A percentile compares a stretch with the other conserved stretches of the same genome.
phyloP scores from a whole-genome alignment of 1,139 yeast genomes.

The Debaryomycetaceae sp. region DNA sequence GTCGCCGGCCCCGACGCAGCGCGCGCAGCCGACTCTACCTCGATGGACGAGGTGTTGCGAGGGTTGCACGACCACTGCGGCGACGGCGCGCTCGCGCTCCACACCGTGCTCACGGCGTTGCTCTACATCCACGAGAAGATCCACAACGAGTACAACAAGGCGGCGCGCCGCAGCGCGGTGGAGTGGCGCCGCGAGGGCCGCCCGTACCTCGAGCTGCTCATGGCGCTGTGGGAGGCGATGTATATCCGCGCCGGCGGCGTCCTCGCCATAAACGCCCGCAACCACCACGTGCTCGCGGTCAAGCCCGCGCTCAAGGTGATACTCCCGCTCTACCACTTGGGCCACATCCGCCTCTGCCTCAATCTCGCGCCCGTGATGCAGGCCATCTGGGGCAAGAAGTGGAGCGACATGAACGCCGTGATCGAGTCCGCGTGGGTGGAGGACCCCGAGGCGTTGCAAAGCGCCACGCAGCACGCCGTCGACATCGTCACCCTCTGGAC shows the following conservation, averaged over 20 bases:
- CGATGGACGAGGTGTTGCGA: constrained; percentile 45
- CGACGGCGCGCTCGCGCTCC: constrained; percentile 43
- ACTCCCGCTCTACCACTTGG: constrained; percentile 58
- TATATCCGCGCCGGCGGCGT: constrained; percentile 61
- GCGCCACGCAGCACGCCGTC: constrained; percentile 52
- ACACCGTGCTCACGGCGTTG: constrained; percentile 59
- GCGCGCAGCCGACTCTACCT: constrained; percentile 9
- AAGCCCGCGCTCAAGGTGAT: constrained; percentile 59
- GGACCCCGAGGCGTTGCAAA: constrained; percentile 56
- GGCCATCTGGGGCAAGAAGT: constrained; percentile 57
- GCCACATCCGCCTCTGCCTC: constrained; percentile 59
- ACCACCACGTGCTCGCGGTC: constrained; percentile 44
- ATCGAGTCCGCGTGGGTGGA: constrained; percentile 18
- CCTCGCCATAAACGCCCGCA: constrained; percentile 48
- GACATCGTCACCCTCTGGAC: constrained; percentile 66
- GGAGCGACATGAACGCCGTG: constrained; percentile 56
- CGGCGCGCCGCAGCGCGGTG: constrained; percentile 16
- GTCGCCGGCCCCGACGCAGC: no score
- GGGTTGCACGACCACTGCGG: constrained; percentile 38
- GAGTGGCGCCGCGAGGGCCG: constrained; percentile 60
- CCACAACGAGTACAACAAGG: constrained; percentile 41
- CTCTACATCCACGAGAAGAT: constrained; percentile 73
- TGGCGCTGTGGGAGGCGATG: constrained; percentile 62
- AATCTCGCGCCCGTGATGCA: constrained; percentile 55
- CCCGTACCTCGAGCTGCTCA: constrained; percentile 49